A percentile compares a stretch with the other conserved stretches of the same genome.
These are phyloP conservation scores for Cyclotella baltica DNA, from an alignment of 108 stramenopile species.

Conservation along the genomic window DNA sequence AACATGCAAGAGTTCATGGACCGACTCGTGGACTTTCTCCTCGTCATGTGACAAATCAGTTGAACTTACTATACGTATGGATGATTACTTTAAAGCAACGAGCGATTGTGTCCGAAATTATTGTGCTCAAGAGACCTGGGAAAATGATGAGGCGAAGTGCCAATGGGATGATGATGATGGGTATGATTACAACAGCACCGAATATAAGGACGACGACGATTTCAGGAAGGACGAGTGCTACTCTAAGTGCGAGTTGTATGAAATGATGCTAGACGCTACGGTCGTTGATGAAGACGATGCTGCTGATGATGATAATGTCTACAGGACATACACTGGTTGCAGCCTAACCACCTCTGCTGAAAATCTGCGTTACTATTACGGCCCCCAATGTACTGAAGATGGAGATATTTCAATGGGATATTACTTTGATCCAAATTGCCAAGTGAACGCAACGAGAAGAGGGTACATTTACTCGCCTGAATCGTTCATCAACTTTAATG, in stretches of 20 bases:
- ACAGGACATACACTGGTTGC: not conserved
- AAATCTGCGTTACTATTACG: not conserved
- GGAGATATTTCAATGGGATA: constrained; percentile 4
- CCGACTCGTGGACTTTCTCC: too few relatives aligned
- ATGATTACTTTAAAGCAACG: constrained; percentile 4
- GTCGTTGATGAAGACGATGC: too few relatives aligned
- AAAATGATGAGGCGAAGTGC: too few relatives aligned
- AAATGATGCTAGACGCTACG: not conserved
- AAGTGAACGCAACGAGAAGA: not conserved
- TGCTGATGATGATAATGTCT: not conserved
- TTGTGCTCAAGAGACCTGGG: constrained; percentile 3
- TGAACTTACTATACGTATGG: not conserved
- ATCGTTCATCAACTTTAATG: not conserved
- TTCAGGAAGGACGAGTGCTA: not conserved
- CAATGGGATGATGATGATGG: too few relatives aligned
- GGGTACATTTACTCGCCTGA: constrained; percentile 1
- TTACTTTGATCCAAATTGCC: constrained; percentile 1
- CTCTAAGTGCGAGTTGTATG: not conserved
- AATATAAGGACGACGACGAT: too few relatives aligned
- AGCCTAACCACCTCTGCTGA: not conserved
- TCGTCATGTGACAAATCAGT: not conserved
- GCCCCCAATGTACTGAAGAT: not conserved
- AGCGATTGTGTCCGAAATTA: not conserved
- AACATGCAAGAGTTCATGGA: constrained; percentile 1
- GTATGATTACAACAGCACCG: too few relatives aligned